Base-by-base conservation (phyloP, 768 basidiomycete species). In the Suillus hirtellus region DNA sequence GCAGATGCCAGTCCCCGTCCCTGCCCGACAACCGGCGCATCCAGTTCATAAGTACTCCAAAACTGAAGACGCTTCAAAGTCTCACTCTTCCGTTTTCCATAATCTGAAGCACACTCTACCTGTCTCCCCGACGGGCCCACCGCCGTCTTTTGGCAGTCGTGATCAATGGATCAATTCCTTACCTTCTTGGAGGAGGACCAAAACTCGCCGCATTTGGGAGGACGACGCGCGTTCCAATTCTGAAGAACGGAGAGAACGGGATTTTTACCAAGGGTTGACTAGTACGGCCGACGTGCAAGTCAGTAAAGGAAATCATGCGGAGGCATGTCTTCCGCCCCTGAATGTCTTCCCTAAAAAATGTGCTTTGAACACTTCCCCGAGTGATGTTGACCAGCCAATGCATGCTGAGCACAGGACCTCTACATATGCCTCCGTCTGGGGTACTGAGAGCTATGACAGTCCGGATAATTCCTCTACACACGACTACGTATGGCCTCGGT, bases 1-100 rank as follows among this genome's bases (percentile, higher is more conserved):
- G 84, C 89, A 86, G 83, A 93, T 93, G 92, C 92, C 92, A 80
- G 92, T 93, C 81, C 90, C 92, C 68, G 90, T 90, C 70, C 89
- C 81, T 76, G 70, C 80, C 70, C 86, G 85, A 74, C 80, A 81
- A 63, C 76, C 81, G 70, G 82, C 86, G 62, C 89, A 91, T 70
- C 81, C 85, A 59, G 84, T 90, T 73, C 77, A 83, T 81, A 93
- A 93, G 81, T 76, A 77, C 73, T 73, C 72, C 69, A 74, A 80
- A 69, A 73, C 79, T 78, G 80, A 76, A 73, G 78, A 79, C 75
- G 38, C 68, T 37, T 64, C 71, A 61, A 70, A 72, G 60, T 66
- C 71, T 61, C 78, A 76, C 61, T 67, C 79, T 64, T 82, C 81
- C 59, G 77, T 81, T 62, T 81, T 87, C 68, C 82, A 83, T 67